Evolutionary conservation across 257 asterid genomes (phyloP), one percentile per base, ranked within the genome.

Genomic region (Fraxinus quadrangulata): DNA sequence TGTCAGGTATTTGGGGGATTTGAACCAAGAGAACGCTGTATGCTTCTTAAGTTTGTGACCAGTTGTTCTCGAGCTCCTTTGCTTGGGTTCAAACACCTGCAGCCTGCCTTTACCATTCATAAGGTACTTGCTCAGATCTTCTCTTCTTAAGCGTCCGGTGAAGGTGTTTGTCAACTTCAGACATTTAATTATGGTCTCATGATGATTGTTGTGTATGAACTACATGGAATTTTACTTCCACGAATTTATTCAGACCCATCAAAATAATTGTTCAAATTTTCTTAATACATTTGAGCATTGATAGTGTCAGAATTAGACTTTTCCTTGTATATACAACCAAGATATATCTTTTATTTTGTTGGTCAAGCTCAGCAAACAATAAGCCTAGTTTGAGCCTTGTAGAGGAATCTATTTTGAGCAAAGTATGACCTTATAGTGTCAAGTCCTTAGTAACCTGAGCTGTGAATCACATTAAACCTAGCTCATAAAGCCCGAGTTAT

Each of bases 1-100:
- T 78, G 75, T 73, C 76, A 95, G 98, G 98, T 90, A 72, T 81
- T 92, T 80, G 88, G 90, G 33, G 94, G 86, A 82, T 87, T 93
- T 86, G 90, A 92, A 86, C 93, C 99, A 61, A 85, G 74, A 83
- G 97, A 91, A 31, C 96, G 99, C 12, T 93, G 99, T 81, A 88
- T 93, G 94, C 92, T 95, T 85, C 97, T 93, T 49, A 95, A 95
- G 89, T 95, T 95, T 79, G 99, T 95, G 87, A 93, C 98, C 28
- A 95, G 99, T 86, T 95, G 99, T 89, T 91, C 98, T 69, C 94
- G 99, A 81, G 96, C 94, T 31, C 99, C 99, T 47, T 81, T 95
- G 85, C 92, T 95, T 75, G 99, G 99, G 74, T 95, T 95, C 89
- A 93, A 91, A 80, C 89, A 95, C 88, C 92, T 95, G 85, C 97